phyloP scores from a whole-genome alignment of 2,329 filamentous ascomycete genomes.

The Lasiodiplodia theobromae region DNA sequence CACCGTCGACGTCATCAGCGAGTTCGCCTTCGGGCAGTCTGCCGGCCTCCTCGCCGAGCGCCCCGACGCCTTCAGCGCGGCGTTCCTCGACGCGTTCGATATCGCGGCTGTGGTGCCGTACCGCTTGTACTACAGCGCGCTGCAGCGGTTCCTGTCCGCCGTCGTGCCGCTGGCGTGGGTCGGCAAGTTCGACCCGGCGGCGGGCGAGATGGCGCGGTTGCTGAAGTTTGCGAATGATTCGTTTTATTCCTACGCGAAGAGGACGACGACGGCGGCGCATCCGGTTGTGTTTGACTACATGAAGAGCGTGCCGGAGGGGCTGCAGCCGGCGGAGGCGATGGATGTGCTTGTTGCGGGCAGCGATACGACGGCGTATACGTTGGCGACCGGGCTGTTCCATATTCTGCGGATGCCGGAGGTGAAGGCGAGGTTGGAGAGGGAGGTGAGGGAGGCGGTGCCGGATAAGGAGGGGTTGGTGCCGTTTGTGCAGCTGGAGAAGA shows the following conservation, averaged over 20 bases:
- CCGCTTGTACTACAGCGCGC: background rate
- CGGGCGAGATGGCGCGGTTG: background rate
- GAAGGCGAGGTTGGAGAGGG: constrained; percentile 34
- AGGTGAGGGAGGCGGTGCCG: constrained; percentile 37
- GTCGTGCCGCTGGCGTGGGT: background rate
- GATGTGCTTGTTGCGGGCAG: constrained; percentile 39
- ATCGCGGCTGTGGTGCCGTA: background rate
- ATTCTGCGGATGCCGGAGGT: constrained; percentile 40
- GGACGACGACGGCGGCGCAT: background rate
- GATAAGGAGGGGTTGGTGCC: background rate
- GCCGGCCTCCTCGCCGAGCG: constrained; percentile 33
- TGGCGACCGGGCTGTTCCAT: constrained; percentile 48
- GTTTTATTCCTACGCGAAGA: background rate
- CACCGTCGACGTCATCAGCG: constrained; percentile 35
- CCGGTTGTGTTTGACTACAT: background rate
- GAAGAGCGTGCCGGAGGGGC: background rate
- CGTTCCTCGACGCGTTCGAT: background rate
- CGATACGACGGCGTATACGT: constrained; percentile 47
- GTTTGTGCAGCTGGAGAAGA: background rate
- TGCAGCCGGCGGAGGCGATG: background rate
- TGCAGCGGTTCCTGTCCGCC: background rate
- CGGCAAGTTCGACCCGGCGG: background rate
- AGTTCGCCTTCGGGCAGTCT: constrained; percentile 33
- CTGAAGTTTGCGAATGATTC: background rate
- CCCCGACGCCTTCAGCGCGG: constrained; percentile 3